A percentile compares a stretch with the other conserved stretches of the same genome.
Conservation (phyloP, 768 basidiomycete species). For the Coprinopsis cinerea region DNA sequence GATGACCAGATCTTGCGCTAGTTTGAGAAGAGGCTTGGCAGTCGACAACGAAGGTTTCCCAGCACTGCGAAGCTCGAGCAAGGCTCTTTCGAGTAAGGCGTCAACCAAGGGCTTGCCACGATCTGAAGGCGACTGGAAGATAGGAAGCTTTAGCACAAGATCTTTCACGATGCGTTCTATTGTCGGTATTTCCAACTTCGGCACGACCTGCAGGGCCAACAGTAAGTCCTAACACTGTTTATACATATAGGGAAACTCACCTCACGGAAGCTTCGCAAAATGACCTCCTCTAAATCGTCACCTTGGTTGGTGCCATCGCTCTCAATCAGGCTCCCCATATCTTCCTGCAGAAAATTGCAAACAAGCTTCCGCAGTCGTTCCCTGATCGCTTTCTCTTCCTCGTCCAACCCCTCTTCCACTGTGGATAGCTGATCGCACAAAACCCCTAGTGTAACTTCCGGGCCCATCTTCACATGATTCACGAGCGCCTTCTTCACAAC, state of each 20-base stretch:
- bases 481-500: conserved; percentile 56
- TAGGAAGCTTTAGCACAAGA: conserved; percentile 10
- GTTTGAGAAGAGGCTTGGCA: conserved; percentile 31
- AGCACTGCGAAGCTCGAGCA: background rate
- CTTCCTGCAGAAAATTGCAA: conserved; percentile 49
- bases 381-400: conserved; percentile 52
- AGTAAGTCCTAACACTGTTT: background rate
- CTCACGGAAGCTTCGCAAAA: conserved; percentile 42
- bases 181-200: conserved; percentile 35
- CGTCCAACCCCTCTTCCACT: conserved; percentile 43
- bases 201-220: conserved; percentile 37
- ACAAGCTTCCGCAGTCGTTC: conserved; percentile 55
- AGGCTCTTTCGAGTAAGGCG: background rate
- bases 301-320: no score
- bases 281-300: conserved; percentile 43
- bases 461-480: conserved; percentile 61
- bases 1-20: conserved; percentile 30
- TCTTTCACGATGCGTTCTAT: conserved; percentile 33
- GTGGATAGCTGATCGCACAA: conserved; percentile 63
- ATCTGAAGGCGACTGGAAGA: conserved; percentile 4
- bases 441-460: conserved; percentile 54
- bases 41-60: background rate
- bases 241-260: conserved; percentile 28
- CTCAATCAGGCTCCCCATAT: no score
- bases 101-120: conserved; percentile 6